A percentile compares a stretch with the other conserved stretches of the same genome.
Evolutionary conservation across 306 rosid species (phyloP).

Genomic region (Vigna nakashimae): DNA sequence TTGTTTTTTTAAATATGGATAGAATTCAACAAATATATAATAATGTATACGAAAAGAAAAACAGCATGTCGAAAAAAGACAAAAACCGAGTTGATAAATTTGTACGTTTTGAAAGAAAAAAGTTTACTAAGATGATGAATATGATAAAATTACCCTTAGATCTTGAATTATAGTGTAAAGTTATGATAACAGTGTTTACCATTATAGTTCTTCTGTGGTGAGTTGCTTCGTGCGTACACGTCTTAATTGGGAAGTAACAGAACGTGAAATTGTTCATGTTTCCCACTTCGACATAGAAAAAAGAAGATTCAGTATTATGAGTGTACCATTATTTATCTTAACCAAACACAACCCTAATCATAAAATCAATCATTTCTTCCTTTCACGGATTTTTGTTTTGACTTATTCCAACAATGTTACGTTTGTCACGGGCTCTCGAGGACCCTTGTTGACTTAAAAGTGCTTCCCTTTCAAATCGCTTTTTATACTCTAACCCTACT

Average conservation of each 20-base stretch:
- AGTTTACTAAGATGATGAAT: too few relatives aligned
- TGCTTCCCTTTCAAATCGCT: slow-evolving; percentile 14
- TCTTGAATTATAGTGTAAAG: not conserved
- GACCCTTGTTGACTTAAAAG: slow-evolving; percentile 43
- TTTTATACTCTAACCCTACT: slow-evolving; percentile 33
- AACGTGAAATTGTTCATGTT: not conserved
- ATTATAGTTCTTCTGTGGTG: too few relatives aligned
- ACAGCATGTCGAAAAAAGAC: too few relatives aligned
- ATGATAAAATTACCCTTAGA: not conserved
- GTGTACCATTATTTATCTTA: slow-evolving; percentile 14
- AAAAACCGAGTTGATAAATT: too few relatives aligned
- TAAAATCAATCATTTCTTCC: slow-evolving; percentile 40
- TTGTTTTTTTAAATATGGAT: too few relatives aligned
- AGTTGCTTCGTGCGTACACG: slow-evolving; percentile 50
- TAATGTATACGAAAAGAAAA: too few relatives aligned
- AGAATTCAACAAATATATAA: too few relatives aligned
- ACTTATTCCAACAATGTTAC: slow-evolving; percentile 31
- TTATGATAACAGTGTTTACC: slow-evolving; percentile 7
- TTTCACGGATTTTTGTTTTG: slow-evolving; percentile 42
- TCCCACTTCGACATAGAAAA: slow-evolving; percentile 21
- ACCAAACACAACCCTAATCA: slow-evolving; percentile 30
- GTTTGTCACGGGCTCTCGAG: slow-evolving; percentile 44
- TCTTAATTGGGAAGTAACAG: slow-evolving; percentile 42
- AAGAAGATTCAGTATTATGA: not conserved
- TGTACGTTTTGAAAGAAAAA: not conserved